Percentiles rank a stretch among this genome's conserved stretches.
Evolutionary conservation across 1,284 basidiomycete genomes (phyloP).

Genomic region (Agaricales sp.): DNA sequence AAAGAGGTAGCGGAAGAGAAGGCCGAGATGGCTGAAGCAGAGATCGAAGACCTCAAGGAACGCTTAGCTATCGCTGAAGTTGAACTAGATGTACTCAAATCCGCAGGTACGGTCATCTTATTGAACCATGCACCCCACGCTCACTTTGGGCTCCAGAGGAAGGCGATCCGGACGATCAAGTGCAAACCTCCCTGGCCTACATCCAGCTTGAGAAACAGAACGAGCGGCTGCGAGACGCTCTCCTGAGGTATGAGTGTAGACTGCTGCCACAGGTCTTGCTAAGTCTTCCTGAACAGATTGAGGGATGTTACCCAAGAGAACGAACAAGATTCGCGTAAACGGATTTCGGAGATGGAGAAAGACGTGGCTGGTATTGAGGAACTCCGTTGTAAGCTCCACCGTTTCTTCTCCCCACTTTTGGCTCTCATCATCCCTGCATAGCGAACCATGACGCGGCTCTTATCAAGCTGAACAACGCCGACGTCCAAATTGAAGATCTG

Average conservation of each 20-base stretch:
- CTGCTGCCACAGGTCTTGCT: neutral
- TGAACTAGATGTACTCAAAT: conserved; percentile 70
- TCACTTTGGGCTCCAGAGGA: conserved; percentile 14
- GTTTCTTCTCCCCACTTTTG: neutral
- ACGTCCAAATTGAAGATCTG: conserved; percentile 87
- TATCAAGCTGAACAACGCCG: conserved; percentile 76
- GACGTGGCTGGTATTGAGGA: conserved; percentile 68
- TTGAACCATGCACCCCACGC: too few species aligned
- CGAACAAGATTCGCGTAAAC: conserved; percentile 75
- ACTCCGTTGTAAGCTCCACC: conserved; percentile 46
- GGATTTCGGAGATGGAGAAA: conserved; percentile 84
- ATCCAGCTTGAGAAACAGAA: conserved; percentile 97
- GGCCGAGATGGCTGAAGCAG: conserved; percentile 70
- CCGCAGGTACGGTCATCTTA: conserved; percentile 18
- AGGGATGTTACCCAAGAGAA: conserved; percentile 84
- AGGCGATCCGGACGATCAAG: conserved; percentile 21
- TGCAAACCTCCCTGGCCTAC: conserved; percentile 67
- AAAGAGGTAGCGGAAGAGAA: conserved; percentile 96
- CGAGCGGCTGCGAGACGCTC: conserved; percentile 87
- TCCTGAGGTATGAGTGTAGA: conserved; percentile 54
- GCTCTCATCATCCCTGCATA: conserved; percentile 19
- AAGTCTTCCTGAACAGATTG: conserved; percentile 36
- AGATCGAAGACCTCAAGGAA: conserved; percentile 70
- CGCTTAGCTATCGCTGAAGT: conserved; percentile 73
- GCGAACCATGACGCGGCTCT: conserved; percentile 74